These are phyloP conservation scores for Schizophyllum amplum DNA, from an alignment of 1,284 basidiomycete species.

Conservation along the genomic window DNA sequence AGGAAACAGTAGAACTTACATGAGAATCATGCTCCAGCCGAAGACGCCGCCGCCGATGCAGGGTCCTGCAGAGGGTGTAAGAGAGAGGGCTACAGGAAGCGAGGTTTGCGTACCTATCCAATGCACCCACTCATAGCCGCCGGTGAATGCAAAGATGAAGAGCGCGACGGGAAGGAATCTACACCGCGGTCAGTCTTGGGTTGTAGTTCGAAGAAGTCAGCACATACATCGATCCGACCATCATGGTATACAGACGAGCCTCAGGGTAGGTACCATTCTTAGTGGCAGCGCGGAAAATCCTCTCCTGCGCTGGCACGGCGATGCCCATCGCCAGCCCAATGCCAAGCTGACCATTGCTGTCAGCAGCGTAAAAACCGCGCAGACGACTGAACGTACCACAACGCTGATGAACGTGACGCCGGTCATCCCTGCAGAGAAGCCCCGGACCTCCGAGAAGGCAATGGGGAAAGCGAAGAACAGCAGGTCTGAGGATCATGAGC, in stretches of 20 bases:
- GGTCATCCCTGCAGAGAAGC: slow-evolving; percentile 33
- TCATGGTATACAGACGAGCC: slow-evolving; percentile 41
- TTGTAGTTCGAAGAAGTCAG: slow-evolving; percentile 15
- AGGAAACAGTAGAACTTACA: slow-evolving; percentile 6
- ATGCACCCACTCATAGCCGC: slow-evolving; percentile 28
- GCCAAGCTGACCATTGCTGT: slow-evolving; percentile 23
- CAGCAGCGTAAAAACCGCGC: background rate
- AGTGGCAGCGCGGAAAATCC: slow-evolving; percentile 23
- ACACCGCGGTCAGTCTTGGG: background rate
- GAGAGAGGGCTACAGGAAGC: background rate
- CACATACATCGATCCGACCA: slow-evolving; percentile 36
- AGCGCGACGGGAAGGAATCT: slow-evolving; percentile 28
- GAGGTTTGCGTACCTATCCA: slow-evolving; percentile 22
- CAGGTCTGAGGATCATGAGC: slow-evolving; percentile 23
- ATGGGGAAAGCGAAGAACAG: slow-evolving; percentile 34
- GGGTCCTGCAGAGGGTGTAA: slow-evolving; percentile 14
- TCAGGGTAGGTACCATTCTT: slow-evolving; percentile 39
- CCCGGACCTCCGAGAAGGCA: slow-evolving; percentile 29
- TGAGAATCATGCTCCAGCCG: slow-evolving; percentile 31
- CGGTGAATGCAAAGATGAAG: slow-evolving; percentile 40
- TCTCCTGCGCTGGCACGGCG: slow-evolving; percentile 25
- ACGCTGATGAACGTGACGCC: slow-evolving; percentile 46
- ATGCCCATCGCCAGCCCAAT: slow-evolving; percentile 25
- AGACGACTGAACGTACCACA: slow-evolving; percentile 23
- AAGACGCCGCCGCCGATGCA: slow-evolving; percentile 28